These are phyloP conservation scores for Breynia disticha DNA, from an alignment of 441 rosid species.

Conservation along the genomic window DNA sequence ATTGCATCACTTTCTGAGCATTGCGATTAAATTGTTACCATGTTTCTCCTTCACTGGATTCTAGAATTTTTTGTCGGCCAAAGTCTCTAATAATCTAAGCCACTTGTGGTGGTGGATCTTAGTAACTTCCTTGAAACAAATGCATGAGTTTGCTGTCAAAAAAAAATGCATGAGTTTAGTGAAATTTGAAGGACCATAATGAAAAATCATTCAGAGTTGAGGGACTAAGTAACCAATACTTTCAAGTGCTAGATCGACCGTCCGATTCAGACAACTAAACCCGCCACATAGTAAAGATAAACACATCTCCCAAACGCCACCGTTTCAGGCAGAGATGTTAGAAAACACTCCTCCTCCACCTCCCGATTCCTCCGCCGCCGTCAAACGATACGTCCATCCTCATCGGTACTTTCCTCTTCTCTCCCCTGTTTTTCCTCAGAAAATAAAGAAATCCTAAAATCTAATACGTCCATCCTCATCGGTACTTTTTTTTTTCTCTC, in stretches of 20 bases:
- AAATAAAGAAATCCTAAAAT: not conserved
- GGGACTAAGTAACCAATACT: no score
- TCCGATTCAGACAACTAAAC: not conserved
- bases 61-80: no score
- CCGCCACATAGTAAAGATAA: not conserved
- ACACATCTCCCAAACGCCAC: not conserved
- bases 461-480: slow-evolving; percentile 66
- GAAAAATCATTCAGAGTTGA: no score
- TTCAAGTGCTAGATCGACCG: slow-evolving; percentile 7
- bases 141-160: no score
- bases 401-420: slow-evolving; percentile 31
- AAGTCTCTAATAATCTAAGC: no score
- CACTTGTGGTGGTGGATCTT: no score
- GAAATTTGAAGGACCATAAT: no score
- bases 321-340: slow-evolving; percentile 36
- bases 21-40: no score
- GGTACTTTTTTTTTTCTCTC: slow-evolving; percentile 16
- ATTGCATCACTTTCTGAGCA: no score
- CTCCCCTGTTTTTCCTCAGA: not conserved
- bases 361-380: slow-evolving; percentile 25
- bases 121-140: no score
- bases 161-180: no score
- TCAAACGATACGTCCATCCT: slow-evolving; percentile 65
- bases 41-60: no score
- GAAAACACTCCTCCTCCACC: slow-evolving; percentile 51